Conservation (phyloP, 2,329 filamentous ascomycete species). For the Emmonsiellopsis sp. region DNA sequence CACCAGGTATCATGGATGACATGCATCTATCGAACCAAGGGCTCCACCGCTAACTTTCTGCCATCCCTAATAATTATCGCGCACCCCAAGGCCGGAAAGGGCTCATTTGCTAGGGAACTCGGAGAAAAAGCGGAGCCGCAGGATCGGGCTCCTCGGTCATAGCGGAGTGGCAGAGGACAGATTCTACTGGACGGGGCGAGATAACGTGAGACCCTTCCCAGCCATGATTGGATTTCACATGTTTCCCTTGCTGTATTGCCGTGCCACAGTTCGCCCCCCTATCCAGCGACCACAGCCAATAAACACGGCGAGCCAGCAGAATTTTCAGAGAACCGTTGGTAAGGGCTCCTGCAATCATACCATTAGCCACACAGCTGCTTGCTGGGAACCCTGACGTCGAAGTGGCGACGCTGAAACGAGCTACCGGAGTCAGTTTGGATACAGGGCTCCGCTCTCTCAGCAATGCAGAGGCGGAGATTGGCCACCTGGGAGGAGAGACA, state of each 20-base stretch:
- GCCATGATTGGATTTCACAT: too few relatives aligned
- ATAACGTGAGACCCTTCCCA: too few relatives aligned
- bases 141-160: not conserved
- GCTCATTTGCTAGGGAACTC: not conserved
- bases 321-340: too few relatives aligned
- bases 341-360: too few relatives aligned
- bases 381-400: not conserved
- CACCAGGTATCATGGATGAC: not conserved
- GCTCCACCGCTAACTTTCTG: slow-evolving; percentile 23
- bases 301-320: too few relatives aligned
- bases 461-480: not conserved
- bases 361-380: not conserved
- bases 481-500: not conserved
- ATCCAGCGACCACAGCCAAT: too few relatives aligned
- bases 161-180: not conserved
- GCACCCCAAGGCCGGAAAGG: slow-evolving; percentile 9
- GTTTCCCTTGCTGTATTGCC: too few relatives aligned
- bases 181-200: too few relatives aligned
- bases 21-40: slow-evolving; percentile 4
- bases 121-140: slow-evolving; percentile 6
- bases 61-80: slow-evolving; percentile 34
- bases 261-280: too few relatives aligned
- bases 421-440: not conserved
- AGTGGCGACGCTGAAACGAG: slow-evolving; percentile 1
- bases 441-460: not conserved